Percentiles rank a stretch among this genome's conserved stretches.
These are phyloP conservation scores for Scenedesmus sp. DNA, from an alignment of 163 green algal genomes.

Conservation along the genomic window DNA sequence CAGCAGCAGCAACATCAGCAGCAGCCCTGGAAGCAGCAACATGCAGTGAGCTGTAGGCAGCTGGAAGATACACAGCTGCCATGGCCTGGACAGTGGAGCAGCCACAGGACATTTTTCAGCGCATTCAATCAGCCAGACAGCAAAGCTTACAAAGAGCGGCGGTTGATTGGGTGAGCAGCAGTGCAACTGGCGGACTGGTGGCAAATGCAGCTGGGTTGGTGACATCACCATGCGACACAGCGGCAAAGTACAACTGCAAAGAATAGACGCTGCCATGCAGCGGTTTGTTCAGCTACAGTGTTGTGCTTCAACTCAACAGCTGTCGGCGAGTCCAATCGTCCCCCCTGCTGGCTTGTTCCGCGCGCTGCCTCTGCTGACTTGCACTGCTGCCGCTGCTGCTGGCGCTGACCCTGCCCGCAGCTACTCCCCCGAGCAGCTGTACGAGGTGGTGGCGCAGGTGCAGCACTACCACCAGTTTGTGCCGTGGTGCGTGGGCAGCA, in stretches of 20 bases:
- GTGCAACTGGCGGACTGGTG: not conserved
- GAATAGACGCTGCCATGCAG: not conserved
- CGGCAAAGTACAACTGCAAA: not conserved
- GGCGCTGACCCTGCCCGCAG: conserved; percentile 57
- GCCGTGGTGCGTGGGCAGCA: conserved; percentile 89
- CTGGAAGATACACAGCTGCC: not conserved
- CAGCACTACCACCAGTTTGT: conserved; percentile 93
- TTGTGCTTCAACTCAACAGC: not conserved
- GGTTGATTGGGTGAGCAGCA: conserved; percentile 47
- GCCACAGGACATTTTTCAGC: conserved; percentile 27
- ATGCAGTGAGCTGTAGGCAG: not conserved
- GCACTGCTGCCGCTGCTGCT: conserved; percentile 23
- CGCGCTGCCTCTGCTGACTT: not conserved
- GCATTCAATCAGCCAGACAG: not conserved
- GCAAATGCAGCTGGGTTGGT: not conserved
- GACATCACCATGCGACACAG: not conserved
- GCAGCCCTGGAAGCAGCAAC: not conserved
- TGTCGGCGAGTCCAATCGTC: not conserved
- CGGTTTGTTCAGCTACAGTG: not conserved
- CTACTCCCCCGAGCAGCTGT: conserved; percentile 90
- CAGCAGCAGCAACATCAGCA: not conserved
- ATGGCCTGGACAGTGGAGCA: conserved; percentile 6
- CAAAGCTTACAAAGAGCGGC: conserved; percentile 46
- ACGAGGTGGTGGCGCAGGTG: conserved; percentile 89
- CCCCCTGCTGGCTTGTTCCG: too few species aligned